Evolutionary conservation across 2,329 filamentous ascomycete species (phyloP).

Genomic region (Colletotrichum spaethianum): DNA sequence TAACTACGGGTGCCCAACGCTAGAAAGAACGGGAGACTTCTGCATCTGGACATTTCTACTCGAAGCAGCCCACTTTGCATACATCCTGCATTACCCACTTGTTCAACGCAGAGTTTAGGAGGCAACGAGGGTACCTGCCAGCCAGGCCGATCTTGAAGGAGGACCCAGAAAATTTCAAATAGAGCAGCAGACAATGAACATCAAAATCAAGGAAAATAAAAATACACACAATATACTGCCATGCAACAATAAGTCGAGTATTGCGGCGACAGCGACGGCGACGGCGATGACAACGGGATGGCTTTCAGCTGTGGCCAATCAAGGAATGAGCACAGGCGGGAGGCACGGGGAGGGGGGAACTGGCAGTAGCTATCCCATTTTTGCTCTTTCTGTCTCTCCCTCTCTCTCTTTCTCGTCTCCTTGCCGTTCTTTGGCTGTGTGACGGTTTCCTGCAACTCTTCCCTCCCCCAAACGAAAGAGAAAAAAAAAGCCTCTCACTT

Average conservation of each 20-base stretch:
- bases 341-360: constrained; percentile 31
- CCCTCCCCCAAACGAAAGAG: not conserved
- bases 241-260: constrained; percentile 2
- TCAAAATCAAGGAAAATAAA: no score
- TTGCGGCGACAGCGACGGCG: constrained; percentile 1
- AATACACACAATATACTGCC: not conserved
- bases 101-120: not conserved
- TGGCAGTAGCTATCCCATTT: constrained; percentile 1
- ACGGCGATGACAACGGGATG: not conserved
- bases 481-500: not conserved
- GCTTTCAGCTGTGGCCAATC: not conserved
- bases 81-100: not conserved
- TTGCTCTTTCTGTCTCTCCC: no score
- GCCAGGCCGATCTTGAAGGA: not conserved
- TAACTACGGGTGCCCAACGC: not conserved
- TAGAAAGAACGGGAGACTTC: constrained; percentile 11
- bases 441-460: not conserved
- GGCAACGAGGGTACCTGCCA: constrained; percentile 4
- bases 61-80: not conserved
- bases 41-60: not conserved
- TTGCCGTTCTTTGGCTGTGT: not conserved
- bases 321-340: not conserved
- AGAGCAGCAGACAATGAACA: not conserved
- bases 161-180: not conserved
- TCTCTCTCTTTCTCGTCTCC: not conserved